A percentile compares a stretch with the other conserved stretches of the same genome.
Conservation (phyloP, 2,329 filamentous ascomycete species). For the Venturia effusa region DNA sequence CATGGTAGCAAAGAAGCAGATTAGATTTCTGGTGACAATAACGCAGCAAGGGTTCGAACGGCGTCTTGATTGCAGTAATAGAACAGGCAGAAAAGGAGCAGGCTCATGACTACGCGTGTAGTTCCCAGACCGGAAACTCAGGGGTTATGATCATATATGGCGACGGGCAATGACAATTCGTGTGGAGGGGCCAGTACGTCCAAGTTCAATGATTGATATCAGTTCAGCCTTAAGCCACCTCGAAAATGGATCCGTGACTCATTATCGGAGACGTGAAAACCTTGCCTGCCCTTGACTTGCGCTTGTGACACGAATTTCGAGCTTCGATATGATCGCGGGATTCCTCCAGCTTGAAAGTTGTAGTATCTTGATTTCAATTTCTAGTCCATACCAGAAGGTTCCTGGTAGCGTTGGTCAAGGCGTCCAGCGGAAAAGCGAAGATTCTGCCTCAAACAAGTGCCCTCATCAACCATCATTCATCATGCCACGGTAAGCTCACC, state of each 20-base stretch:
- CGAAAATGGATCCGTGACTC: neutral
- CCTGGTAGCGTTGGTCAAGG: neutral
- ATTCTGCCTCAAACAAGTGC: neutral
- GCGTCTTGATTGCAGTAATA: neutral
- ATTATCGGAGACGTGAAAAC: neutral
- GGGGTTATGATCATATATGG: neutral
- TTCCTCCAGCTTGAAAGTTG: neutral
- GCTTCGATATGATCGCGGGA: neutral
- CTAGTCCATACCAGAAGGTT: neutral
- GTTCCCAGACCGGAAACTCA: neutral
- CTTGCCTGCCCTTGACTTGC: neutral
- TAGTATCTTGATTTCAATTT: neutral
- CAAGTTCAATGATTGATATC: neutral
- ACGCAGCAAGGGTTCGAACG: neutral
- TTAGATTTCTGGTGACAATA: neutral
- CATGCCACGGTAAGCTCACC: neutral
- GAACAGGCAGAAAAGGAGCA: neutral
- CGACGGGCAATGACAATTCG: neutral
- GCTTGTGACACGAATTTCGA: neutral
- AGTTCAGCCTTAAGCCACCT: neutral
- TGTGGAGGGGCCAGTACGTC: neutral
- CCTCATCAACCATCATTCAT: neutral
- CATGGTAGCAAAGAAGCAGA: neutral
- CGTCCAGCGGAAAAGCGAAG: neutral
- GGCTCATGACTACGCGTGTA: neutral